A percentile compares a stretch with the other conserved stretches of the same genome.
phyloP scores from a whole-genome alignment of 2,329 filamentous ascomycete species.

The Calonectria ilicicola region DNA sequence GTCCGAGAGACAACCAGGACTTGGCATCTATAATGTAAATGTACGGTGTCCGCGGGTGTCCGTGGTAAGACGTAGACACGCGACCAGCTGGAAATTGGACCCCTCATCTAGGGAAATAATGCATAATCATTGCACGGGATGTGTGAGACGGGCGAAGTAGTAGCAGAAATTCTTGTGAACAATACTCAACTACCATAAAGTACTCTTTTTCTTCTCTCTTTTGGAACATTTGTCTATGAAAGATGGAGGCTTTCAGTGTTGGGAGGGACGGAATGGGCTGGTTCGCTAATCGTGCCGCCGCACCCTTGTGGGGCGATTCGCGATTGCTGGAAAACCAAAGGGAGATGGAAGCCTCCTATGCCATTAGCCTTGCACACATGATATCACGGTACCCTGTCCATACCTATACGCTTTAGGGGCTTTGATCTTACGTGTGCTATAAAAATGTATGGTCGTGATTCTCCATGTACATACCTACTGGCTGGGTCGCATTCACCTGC shows the following conservation, averaged over 20 bases:
- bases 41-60: not conserved
- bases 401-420: not conserved
- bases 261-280: not conserved
- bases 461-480: not conserved
- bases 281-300: constrained; percentile 26
- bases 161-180: no score
- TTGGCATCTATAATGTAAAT: not conserved
- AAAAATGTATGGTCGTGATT: not conserved
- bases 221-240: not conserved
- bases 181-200: not conserved
- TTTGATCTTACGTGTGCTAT: not conserved
- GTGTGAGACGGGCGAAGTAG: not conserved
- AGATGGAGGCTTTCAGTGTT: no score
- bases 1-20: not conserved
- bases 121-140: not conserved
- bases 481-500: not conserved
- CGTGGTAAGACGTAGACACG: not conserved
- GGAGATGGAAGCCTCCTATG: not conserved
- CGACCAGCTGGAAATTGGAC: not conserved
- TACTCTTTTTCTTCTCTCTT: not conserved
- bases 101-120: not conserved
- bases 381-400: constrained; percentile 2
- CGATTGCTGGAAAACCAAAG: constrained; percentile 3
- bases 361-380: not conserved
- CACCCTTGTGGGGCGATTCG: constrained; percentile 21